Evolutionary conservation across 1,139 yeast genomes (phyloP).

Genomic region (Yamadazyma spencermartinsiae): DNA sequence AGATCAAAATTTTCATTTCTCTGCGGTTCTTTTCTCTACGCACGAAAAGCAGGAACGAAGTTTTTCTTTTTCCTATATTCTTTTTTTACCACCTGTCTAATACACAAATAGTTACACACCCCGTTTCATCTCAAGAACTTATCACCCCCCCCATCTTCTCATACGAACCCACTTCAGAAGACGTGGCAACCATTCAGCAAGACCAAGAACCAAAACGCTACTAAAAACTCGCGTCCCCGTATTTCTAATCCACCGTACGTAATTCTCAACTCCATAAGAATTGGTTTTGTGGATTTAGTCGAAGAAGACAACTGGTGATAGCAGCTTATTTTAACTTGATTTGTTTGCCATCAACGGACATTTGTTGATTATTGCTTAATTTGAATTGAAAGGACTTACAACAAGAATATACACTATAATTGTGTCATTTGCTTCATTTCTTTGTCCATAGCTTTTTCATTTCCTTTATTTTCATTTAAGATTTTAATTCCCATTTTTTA

Average conservation of each 20-base stretch:
- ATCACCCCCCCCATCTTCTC: too few species aligned
- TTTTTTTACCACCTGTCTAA: not conserved
- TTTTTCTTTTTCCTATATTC: not conserved
- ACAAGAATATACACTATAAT: not conserved
- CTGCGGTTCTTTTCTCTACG: constrained; percentile 1
- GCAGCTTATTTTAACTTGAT: too few species aligned
- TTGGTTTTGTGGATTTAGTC: not conserved
- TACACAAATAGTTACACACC: not conserved
- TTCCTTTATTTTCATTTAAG: not conserved
- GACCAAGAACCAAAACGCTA: too few species aligned
- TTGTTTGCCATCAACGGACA: too few species aligned
- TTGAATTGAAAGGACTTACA: too few species aligned
- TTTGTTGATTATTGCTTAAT: not conserved
- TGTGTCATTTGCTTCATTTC: not conserved
- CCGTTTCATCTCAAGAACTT: too few species aligned
- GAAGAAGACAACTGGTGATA: too few species aligned
- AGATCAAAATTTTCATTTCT: constrained; percentile 12
- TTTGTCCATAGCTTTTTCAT: constrained; percentile 1
- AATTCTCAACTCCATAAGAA: too few species aligned
- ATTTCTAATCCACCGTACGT: too few species aligned
- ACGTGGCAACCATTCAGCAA: too few species aligned
- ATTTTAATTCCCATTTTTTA: not conserved
- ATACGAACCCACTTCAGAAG: too few species aligned
- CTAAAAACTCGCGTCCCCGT: too few species aligned
- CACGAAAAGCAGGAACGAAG: not conserved